Conservation (phyloP, 768 basidiomycete species). For the Harrya chromipes region DNA sequence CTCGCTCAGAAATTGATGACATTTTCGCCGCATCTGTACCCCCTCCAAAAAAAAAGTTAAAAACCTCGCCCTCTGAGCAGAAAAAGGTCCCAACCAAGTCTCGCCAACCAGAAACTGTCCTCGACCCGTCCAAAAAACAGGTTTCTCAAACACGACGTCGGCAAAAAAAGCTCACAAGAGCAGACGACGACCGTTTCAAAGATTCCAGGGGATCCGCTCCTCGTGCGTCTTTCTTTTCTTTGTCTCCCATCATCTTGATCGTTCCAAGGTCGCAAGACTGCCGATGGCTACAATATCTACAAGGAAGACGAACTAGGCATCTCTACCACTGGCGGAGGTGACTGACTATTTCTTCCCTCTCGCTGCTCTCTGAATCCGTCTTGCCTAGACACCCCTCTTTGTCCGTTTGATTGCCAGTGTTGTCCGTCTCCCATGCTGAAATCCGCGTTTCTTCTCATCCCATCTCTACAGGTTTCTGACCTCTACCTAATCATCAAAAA, state of each 20-base stretch:
- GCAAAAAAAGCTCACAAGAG: slow-evolving; percentile 27
- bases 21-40: slow-evolving; percentile 61
- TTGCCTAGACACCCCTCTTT: slow-evolving; percentile 68
- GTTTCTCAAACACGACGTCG: slow-evolving; percentile 32
- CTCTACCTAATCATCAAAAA: no score
- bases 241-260: slow-evolving; percentile 9
- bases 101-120: slow-evolving; percentile 51
- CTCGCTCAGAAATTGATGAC: slow-evolving; percentile 79
- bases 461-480: slow-evolving; percentile 27
- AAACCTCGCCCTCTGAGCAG: not conserved
- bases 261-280: slow-evolving; percentile 66
- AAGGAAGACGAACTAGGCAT: slow-evolving; percentile 84
- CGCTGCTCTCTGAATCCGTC: slow-evolving; percentile 18
- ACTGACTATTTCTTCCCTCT: slow-evolving; percentile 21
- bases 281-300: slow-evolving; percentile 76
- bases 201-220: slow-evolving; percentile 74
- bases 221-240: slow-evolving; percentile 45
- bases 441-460: not conserved
- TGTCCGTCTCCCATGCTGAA: slow-evolving; percentile 49
- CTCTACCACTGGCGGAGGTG: slow-evolving; percentile 66
- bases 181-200: slow-evolving; percentile 52
- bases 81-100: not conserved
- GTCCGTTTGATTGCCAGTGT: slow-evolving; percentile 88
- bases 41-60: slow-evolving; percentile 44
- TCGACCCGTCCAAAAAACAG: slow-evolving; percentile 56